Evolutionary conservation across 371 early-diverging fungal genomes (phyloP), one percentile per base, ranked within the genome.

Genomic region (Dichotomocladium elegans): DNA sequence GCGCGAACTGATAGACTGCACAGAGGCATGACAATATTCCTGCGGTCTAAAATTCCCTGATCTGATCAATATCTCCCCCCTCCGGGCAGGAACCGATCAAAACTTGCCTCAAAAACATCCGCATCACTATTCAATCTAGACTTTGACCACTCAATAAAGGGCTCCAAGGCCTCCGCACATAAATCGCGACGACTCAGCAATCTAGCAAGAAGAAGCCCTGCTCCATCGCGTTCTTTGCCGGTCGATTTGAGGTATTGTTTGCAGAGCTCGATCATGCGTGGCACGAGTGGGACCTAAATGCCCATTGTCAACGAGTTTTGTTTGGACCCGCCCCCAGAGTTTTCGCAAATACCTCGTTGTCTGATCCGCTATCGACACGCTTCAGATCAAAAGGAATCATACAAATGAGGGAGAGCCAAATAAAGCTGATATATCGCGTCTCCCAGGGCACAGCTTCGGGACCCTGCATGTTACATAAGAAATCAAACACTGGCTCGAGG

Each of bases 301-400:
- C 22, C 3, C 5, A 6, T 14, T 43, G 14, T 24, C 17, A 30
- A 21, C 19, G 24, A 43, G 8, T 10, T 41, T 17, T 46, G 25
- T 26, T 14, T 10, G 17, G 6, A 11, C 2, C 6, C 27, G 4
- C 30, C n/a, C 30, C n/a, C 30, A 3, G 15, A 28, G 30, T 41
- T 28, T 12, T 17, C 53, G 47, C 48, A 24, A 53, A 28, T 26
- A 55, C 43, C 30, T 57, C 55, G 15, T n/a, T 27, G 21, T 27
- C 51, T 2, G 60, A 49, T 1, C 81, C 79, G 57, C 89, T 88
- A 60, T 94, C 96, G 17, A 96, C 80, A 15, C 72, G 84, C 52
- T 75, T 79, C 12, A 97, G 76, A 68, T 96, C 94, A 63, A 97
- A 97, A 2, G 98, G 98, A 24, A 93, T 85, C 92, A 92, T 92